Percentiles rank a stretch among this genome's conserved stretches.
Evolutionary conservation across 768 basidiomycete genomes (phyloP).

Genomic region (Mycena kentingensis): DNA sequence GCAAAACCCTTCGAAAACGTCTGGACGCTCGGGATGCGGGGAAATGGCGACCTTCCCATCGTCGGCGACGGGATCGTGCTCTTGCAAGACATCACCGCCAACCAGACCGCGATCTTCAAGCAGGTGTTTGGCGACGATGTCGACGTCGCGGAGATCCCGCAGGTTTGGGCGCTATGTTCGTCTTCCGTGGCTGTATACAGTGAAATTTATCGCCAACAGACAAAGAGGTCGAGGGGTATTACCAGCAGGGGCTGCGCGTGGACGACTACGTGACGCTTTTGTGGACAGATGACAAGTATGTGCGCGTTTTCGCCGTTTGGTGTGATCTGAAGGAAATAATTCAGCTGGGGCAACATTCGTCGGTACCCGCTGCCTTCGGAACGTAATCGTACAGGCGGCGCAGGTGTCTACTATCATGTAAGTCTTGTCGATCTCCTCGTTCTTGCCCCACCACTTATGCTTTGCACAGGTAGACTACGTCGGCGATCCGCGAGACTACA

Average conservation of each 20-base stretch:
- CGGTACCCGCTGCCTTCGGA: slow-evolving; percentile 57
- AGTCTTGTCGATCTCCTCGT: slow-evolving; percentile 18
- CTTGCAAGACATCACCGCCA: slow-evolving; percentile 55
- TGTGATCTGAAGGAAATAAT: neutral
- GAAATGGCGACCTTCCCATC: slow-evolving; percentile 60
- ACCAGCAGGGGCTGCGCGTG: slow-evolving; percentile 60
- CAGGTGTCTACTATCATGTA: slow-evolving; percentile 72
- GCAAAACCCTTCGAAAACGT: slow-evolving; percentile 62
- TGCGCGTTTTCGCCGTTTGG: neutral
- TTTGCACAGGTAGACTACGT: slow-evolving; percentile 53
- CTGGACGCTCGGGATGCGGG: slow-evolving; percentile 72
- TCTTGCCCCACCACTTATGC: slow-evolving; percentile 4
- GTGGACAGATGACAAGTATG: slow-evolving; percentile 75
- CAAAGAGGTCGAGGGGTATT: slow-evolving; percentile 68
- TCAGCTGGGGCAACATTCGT: slow-evolving; percentile 70
- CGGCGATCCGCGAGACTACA: slow-evolving; percentile 66
- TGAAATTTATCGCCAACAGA: slow-evolving; percentile 28
- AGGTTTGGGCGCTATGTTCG: slow-evolving; percentile 58
- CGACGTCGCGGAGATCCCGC: slow-evolving; percentile 55
- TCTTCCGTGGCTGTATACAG: neutral
- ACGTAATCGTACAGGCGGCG: slow-evolving; percentile 63
- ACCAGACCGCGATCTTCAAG: slow-evolving; percentile 63
- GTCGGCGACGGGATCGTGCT: slow-evolving; percentile 49
- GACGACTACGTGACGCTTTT: slow-evolving; percentile 67
- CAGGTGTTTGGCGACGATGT: slow-evolving; percentile 51